Base-by-base conservation (phyloP, 176 grass and related monocot species). In the Tuctoria greenei region DNA sequence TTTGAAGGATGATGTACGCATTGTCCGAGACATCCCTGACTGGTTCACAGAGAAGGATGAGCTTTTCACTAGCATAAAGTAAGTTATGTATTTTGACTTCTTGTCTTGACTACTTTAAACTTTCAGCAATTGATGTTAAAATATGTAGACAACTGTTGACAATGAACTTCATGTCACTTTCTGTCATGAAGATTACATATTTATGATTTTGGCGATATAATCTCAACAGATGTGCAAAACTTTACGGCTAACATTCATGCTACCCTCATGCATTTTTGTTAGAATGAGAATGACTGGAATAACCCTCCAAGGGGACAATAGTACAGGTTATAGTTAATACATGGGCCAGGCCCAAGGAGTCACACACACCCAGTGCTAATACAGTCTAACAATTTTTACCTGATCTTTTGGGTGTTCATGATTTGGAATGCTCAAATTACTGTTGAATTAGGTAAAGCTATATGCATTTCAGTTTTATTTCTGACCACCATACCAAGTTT, bases 11-110 rank as follows among this genome's bases (percentile, higher is more conserved):
- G 92, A 88, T 86, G 92, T 95, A 57, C 85, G 34, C 26, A 91
- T 91, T 71, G 63, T 95, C 69, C 79, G 80, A 28, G 92, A 91
- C 18, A 95, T 95, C 74, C 88, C 92, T 61, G 82, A 88, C 21
- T 91, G 88, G 92, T 95, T 95, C 58, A 91, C 79, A 46, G 92
- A 91, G 72, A 95, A 95, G 71, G 83, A 90, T 70, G 88, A 95
- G 18, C 92, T 88, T 61, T 95, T 95, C 72, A 88, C 92, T 17
- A 95, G 92, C 74, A 95, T 95, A 84, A 91, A 81, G 83, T 91
- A 75, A 39, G 57, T 67, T 10, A 7, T 63, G 21, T 17, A 20
- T 70, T 54, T 21, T 76, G 21, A 40, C 35, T 72, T 47, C 14
- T 25, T 80, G 14, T 66, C 21, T 64, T 58, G 49, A 57, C n/a